A percentile compares a stretch with the other conserved stretches of the same genome.
Conservation (phyloP, 495 filamentous ascomycete species). For the Talaromyces borbonicus region DNA sequence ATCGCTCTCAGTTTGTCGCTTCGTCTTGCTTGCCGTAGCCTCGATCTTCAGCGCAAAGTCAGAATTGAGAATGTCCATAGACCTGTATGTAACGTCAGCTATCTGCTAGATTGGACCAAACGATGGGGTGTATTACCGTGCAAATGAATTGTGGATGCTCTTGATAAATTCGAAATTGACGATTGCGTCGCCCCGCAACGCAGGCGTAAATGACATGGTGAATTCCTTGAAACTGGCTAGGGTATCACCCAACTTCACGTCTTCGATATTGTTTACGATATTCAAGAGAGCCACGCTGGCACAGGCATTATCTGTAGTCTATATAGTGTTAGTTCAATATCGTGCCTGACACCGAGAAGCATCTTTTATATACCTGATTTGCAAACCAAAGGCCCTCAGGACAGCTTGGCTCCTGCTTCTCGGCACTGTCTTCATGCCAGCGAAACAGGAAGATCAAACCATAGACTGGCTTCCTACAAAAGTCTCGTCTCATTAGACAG, state of each 20-base stretch:
- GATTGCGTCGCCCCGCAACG: conserved; percentile 64
- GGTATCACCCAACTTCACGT: conserved; percentile 53
- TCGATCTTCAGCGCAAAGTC: conserved; percentile 63
- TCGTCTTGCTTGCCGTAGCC: conserved; percentile 32
- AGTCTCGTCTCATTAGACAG: background rate
- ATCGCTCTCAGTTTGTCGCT: conserved; percentile 30
- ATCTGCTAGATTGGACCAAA: background rate
- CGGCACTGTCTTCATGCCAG: conserved; percentile 50
- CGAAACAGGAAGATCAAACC: conserved; percentile 79
- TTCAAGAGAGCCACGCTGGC: conserved; percentile 84
- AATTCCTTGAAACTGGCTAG: conserved; percentile 61
- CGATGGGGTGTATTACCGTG: conserved; percentile 43
- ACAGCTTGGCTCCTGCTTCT: conserved; percentile 47
- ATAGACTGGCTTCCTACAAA: conserved; percentile 57
- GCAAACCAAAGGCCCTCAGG: conserved; percentile 82
- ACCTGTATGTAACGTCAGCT: conserved; percentile 26
- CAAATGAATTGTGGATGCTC: conserved; percentile 76
- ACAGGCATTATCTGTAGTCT: conserved; percentile 76
- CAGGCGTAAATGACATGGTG: conserved; percentile 56
- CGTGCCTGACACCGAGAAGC: background rate
- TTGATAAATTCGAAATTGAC: conserved; percentile 69
- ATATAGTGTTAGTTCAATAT: conserved; percentile 4
- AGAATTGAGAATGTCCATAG: conserved; percentile 68
- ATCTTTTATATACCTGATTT: conserved; percentile 65
- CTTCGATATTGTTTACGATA: conserved; percentile 73